Percentiles rank a stretch among this genome's conserved stretches.
These are phyloP conservation scores for Phylloporus scabripes DNA, from an alignment of 768 basidiomycete species.

Conservation along the genomic window DNA sequence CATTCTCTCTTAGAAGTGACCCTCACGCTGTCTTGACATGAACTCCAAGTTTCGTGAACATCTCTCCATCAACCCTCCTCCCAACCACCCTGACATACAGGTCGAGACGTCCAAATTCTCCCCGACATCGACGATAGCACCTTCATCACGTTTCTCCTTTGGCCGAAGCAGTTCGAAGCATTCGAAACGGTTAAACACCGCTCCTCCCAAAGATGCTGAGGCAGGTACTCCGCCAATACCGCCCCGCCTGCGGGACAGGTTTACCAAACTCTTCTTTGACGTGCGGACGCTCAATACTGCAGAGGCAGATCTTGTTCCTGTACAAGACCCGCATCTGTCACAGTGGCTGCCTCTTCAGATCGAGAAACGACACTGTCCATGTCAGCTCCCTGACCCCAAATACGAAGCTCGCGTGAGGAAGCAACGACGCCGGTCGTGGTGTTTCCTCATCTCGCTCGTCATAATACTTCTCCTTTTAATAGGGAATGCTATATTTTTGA, in stretches of 20 bases:
- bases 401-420: slow-evolving; percentile 19
- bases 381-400: slow-evolving; percentile 19
- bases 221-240: slow-evolving; percentile 17
- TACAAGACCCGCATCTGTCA: slow-evolving; percentile 17
- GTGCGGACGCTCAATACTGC: slow-evolving; percentile 24
- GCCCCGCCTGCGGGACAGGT: slow-evolving; percentile 25
- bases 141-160: slow-evolving; percentile 28
- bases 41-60: slow-evolving; percentile 30
- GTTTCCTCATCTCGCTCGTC: slow-evolving; percentile 31
- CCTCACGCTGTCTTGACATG: slow-evolving; percentile 1
- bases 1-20: neutral
- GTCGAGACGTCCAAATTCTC: slow-evolving; percentile 39
- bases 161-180: slow-evolving; percentile 11
- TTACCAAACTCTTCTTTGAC: slow-evolving; percentile 36
- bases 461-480: slow-evolving; percentile 40
- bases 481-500: slow-evolving; percentile 36
- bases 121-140: slow-evolving; percentile 35
- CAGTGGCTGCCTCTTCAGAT: slow-evolving; percentile 39
- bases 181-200: neutral
- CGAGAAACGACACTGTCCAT: slow-evolving; percentile 30
- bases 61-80: slow-evolving; percentile 19
- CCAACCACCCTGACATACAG: slow-evolving; percentile 9
- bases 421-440: slow-evolving; percentile 29
- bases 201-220: slow-evolving; percentile 23
- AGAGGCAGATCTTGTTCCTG: slow-evolving; percentile 24